These are phyloP conservation scores for Tanacetum coccineum DNA, from an alignment of 129 eudicot genomes.

Conservation along the genomic window DNA sequence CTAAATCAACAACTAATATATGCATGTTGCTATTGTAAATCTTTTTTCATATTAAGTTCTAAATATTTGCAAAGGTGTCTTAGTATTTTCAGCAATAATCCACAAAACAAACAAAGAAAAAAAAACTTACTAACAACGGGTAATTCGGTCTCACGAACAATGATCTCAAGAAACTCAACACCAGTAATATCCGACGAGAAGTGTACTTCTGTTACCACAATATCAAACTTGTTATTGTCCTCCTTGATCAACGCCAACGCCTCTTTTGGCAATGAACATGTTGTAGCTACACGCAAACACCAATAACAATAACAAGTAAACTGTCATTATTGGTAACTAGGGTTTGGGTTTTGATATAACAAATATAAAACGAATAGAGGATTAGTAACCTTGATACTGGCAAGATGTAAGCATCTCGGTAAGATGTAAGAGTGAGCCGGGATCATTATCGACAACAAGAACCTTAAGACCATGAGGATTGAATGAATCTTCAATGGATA, in stretches of 20 bases:
- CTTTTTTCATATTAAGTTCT: too few species aligned
- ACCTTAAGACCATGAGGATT: conserved; percentile 22
- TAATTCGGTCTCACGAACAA: conserved; percentile 16
- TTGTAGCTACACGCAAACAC: conserved; percentile 21
- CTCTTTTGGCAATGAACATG: conserved; percentile 18
- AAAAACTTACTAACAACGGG: conserved; percentile 25
- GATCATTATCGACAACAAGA: conserved; percentile 24
- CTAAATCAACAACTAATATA: too few species aligned
- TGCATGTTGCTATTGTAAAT: too few species aligned
- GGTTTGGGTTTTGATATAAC: too few species aligned
- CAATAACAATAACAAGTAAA: not conserved
- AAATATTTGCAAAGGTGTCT: too few species aligned
- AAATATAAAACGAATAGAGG: not conserved
- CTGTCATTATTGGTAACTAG: too few species aligned
- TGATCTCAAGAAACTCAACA: conserved; percentile 17
- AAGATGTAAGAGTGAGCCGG: conserved; percentile 17
- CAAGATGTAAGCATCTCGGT: conserved; percentile 17
- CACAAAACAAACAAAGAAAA: not conserved
- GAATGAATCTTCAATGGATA: conserved; percentile 15
- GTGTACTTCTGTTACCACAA: conserved; percentile 7
- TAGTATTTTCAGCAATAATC: too few species aligned
- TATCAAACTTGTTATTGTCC: conserved; percentile 14
- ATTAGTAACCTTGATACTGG: conserved; percentile 21
- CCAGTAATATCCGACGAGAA: conserved; percentile 23
- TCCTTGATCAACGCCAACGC: conserved; percentile 22